phyloP scores from a whole-genome alignment of 495 filamentous ascomycete species.

The Stereocaulon alpinum region DNA sequence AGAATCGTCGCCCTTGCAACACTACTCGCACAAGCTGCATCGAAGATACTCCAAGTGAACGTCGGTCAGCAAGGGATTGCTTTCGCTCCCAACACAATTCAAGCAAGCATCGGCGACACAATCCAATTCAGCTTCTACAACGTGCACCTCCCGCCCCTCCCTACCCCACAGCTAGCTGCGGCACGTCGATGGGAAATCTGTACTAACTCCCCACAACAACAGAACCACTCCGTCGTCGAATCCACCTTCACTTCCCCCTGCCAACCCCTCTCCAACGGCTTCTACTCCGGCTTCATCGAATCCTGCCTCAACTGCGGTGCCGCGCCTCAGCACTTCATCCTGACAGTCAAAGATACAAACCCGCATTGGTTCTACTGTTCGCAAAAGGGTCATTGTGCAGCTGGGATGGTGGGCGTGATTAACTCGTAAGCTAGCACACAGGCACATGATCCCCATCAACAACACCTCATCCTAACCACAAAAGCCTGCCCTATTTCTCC shows the following conservation, averaged over 20 bases:
- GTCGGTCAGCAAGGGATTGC: background rate
- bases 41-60: background rate
- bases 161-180: background rate
- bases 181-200: background rate
- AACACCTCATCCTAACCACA: background rate
- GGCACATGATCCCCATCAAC: background rate
- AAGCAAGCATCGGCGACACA: background rate
- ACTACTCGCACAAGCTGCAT: background rate
- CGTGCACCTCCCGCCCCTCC: background rate
- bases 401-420: conserved; percentile 15
- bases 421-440: conserved; percentile 7
- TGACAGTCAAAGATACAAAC: background rate
- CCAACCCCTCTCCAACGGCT: background rate
- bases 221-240: conserved; percentile 2
- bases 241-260: background rate
- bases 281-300: background rate
- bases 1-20: background rate
- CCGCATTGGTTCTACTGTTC: background rate
- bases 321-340: background rate
- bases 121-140: background rate
- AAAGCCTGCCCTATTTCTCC: background rate
- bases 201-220: background rate
- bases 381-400: background rate
- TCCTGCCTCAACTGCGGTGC: background rate
- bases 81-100: background rate